Conservation (phyloP, 2,329 filamentous ascomycete species). For the Grosmannia clavigera region DNA sequence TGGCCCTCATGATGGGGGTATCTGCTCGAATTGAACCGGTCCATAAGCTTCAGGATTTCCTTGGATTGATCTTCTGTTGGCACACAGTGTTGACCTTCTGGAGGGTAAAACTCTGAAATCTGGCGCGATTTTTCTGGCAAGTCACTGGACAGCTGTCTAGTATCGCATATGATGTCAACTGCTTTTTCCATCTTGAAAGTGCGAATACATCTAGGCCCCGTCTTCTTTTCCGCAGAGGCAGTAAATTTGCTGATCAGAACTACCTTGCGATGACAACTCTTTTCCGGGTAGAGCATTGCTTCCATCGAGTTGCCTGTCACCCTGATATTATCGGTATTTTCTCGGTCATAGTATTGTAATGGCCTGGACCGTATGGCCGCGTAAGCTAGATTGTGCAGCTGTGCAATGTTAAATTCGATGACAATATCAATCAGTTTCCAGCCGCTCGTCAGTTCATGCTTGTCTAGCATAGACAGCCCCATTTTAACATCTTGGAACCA, state of each 20-base stretch:
- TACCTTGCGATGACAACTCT: neutral
- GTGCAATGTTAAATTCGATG: neutral
- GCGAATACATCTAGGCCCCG: neutral
- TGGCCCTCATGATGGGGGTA: neutral
- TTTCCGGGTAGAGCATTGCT: neutral
- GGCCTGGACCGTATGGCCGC: no score
- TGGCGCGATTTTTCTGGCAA: neutral
- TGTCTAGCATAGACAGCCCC: no score
- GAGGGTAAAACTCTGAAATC: neutral
- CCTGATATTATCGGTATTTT: neutral
- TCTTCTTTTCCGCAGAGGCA: neutral
- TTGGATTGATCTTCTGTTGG: neutral
- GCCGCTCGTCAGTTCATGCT: neutral
- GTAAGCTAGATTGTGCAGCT: neutral
- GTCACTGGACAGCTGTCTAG: no score
- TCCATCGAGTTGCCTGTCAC: neutral
- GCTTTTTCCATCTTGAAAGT: neutral
- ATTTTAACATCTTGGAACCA: no score
- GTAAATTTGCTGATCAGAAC: neutral
- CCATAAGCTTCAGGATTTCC: neutral
- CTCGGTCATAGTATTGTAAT: no score
- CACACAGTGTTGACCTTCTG: neutral
- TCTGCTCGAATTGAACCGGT: neutral
- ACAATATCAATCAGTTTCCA: neutral
- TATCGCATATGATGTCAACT: no score